A percentile compares a stretch with the other conserved stretches of the same genome.
phyloP scores from a whole-genome alignment of 1,139 yeast species.

The Blastobotrys buckinghamii region DNA sequence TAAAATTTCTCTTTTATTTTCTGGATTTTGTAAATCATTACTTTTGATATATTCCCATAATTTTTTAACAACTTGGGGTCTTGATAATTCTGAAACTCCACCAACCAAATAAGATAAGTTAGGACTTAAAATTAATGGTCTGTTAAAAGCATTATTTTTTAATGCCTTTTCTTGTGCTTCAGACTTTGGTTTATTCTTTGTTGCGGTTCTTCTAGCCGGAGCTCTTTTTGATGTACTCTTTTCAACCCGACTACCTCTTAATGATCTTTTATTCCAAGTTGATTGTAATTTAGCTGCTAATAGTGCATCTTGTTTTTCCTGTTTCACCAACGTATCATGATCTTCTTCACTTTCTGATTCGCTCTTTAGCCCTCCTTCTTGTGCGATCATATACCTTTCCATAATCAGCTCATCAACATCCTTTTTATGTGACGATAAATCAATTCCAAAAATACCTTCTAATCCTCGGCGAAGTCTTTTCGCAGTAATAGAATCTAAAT shows the following conservation, averaged over 20 bases:
- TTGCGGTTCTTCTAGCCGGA: background rate
- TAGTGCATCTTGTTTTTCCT: slow-evolving; percentile 35
- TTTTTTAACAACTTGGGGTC: slow-evolving; percentile 67
- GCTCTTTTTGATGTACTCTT: slow-evolving; percentile 2
- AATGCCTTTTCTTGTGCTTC: background rate
- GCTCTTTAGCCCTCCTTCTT: slow-evolving; percentile 24
- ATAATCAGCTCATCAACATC: slow-evolving; percentile 56
- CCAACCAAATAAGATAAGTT: slow-evolving; percentile 45
- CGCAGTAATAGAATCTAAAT: slow-evolving; percentile 65
- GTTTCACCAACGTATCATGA: slow-evolving; percentile 13
- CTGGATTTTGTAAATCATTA: slow-evolving; percentile 60
- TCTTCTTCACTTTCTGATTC: background rate
- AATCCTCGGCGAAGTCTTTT: slow-evolving; percentile 65
- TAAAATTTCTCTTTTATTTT: slow-evolving; percentile 56
- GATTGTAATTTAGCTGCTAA: slow-evolving; percentile 45
- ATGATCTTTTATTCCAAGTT: slow-evolving; percentile 24
- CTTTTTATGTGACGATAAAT: slow-evolving; percentile 47
- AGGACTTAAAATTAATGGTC: slow-evolving; percentile 41
- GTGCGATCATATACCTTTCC: slow-evolving; percentile 49
- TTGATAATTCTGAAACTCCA: slow-evolving; percentile 40
- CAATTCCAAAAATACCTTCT: slow-evolving; percentile 58
- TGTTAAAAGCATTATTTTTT: slow-evolving; percentile 19
- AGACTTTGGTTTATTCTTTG: slow-evolving; percentile 1
- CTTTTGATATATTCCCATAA: slow-evolving; percentile 72
- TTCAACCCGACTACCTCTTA: slow-evolving; percentile 7